Evolutionary conservation across 257 asterid genomes (phyloP), one percentile per base, ranked within the genome.

Genomic region (Solanum paucissectum): DNA sequence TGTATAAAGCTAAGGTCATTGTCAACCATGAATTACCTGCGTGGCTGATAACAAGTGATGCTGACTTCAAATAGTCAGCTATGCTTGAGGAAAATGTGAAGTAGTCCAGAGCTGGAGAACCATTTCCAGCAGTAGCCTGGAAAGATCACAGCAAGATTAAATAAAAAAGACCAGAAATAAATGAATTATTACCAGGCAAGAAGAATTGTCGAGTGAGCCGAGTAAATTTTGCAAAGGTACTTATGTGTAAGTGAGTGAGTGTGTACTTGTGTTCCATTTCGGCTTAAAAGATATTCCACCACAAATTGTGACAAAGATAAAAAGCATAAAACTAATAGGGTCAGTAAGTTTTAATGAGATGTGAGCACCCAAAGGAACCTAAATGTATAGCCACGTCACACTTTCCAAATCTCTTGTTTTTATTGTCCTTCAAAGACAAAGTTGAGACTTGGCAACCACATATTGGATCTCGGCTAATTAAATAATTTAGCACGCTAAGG

Each of bases 41-140:
- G 88, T 97, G 99, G 77, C 99, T 94, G 91, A 95, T 94, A 68
- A 95, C 99, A 89, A 97, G 98, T 88, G 98, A 95, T 42, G 99
- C 98, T 12, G 95, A 92, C 91, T 91, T 95, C 93, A 97, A 83
- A 91, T 88, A 90, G 89, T 95, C 98, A 55, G 99, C 98, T 87
- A 97, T 96, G 92, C 98, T 96, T 72, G 99, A 92, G 42, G 99
- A 97, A 91, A 95, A 96, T 49, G 95, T 94, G 92, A 95, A 96
- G 90, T 91, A 94, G 89, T 94, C 98, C 83, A 96, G 95, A 73
- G 88, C 93, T 37, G 95, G 37, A 44, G 93, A 92, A 68, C 93
- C 97, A 84, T 90, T 91, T 87, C 91, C 98, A 92, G 93, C 97
- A n/a, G 90, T 44, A 66, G 94, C 91, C 98, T 97, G 95, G 86